phyloP scores from a whole-genome alignment of 1,139 yeast genomes.

The Kurtzmaniella quercitrusa region DNA sequence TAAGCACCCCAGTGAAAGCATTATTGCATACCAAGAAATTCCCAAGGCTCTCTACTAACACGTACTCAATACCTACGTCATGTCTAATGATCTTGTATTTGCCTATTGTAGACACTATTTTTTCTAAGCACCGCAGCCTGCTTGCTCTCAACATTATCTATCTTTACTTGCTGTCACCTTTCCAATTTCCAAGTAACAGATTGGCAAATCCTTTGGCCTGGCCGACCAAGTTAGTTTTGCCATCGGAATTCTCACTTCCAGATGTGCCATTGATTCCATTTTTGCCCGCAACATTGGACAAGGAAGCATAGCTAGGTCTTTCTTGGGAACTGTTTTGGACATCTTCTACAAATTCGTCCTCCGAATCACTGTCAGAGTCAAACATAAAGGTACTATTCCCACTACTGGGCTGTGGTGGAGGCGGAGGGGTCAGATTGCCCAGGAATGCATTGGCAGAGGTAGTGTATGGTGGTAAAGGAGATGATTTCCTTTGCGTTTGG shows the following conservation, averaged over 20 bases:
- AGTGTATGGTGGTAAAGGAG: slow-evolving; percentile 45
- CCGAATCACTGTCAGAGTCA: slow-evolving; percentile 30
- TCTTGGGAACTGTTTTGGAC: slow-evolving; percentile 5
- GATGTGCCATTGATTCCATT: slow-evolving; percentile 37
- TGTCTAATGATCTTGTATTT: no score
- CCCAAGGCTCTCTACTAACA: no score
- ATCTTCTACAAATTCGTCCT: slow-evolving; percentile 23
- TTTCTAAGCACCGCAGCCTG: no score
- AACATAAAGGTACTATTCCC: slow-evolving; percentile 24
- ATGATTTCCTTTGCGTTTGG: slow-evolving; percentile 29
- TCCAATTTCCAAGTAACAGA: slow-evolving; percentile 33
- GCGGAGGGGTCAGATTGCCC: slow-evolving; percentile 26
- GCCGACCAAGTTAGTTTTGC: slow-evolving; percentile 23
- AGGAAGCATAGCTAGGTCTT: slow-evolving; percentile 32
- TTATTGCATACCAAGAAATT: no score
- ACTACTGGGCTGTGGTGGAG: slow-evolving; percentile 7
- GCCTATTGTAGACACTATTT: no score
- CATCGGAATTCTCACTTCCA: slow-evolving; percentile 11
- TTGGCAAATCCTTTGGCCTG: slow-evolving; percentile 40
- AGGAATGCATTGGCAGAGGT: slow-evolving; percentile 42
- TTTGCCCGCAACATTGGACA: slow-evolving; percentile 50
- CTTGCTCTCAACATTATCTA: no score
- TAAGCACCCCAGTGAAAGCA: no score
- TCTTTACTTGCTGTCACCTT: slow-evolving; percentile 12
- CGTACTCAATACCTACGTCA: no score